Conservation (phyloP, 2,329 filamentous ascomycete genomes). For the Penicillium sp. region DNA sequence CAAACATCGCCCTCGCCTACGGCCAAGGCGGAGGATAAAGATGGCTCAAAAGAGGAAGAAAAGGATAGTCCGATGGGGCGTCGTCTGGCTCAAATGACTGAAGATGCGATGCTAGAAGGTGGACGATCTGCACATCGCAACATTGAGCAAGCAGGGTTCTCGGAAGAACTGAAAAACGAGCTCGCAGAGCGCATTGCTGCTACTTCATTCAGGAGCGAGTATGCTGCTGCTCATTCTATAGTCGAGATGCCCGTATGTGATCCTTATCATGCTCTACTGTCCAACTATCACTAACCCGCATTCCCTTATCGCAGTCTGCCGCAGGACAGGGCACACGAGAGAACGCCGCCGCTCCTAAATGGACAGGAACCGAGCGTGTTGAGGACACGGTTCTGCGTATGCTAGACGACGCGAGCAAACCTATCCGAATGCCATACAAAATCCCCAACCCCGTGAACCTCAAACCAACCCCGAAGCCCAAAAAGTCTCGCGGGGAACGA, state of each 20-base stretch:
- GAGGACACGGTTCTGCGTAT: constrained; percentile 80
- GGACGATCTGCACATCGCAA: constrained; percentile 55
- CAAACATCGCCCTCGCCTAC: constrained; percentile 21
- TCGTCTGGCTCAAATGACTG: constrained; percentile 59
- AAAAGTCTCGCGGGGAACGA: constrained; percentile 47
- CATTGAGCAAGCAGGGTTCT: constrained; percentile 62
- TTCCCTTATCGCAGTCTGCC: constrained; percentile 41
- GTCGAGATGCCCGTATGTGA: constrained; percentile 50
- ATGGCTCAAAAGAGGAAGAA: constrained; percentile 31
- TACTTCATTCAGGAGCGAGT: constrained; percentile 53
- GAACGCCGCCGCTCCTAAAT: constrained; percentile 66
- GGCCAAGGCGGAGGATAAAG: constrained; percentile 13
- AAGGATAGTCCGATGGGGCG: constrained; percentile 56
- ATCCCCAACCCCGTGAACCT: constrained; percentile 46
- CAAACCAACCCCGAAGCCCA: constrained; percentile 45
- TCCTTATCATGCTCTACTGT: neutral
- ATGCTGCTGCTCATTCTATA: constrained; percentile 55
- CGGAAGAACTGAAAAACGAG: constrained; percentile 57
- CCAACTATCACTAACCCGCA: neutral
- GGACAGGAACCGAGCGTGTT: constrained; percentile 73
- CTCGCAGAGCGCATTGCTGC: constrained; percentile 59
- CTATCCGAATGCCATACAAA: constrained; percentile 46
- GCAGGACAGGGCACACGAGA: constrained; percentile 67
- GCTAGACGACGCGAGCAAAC: constrained; percentile 63
- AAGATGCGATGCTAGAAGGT: constrained; percentile 56